Conservation (phyloP, 805 yeast genomes). For the Candida michaelii region DNA sequence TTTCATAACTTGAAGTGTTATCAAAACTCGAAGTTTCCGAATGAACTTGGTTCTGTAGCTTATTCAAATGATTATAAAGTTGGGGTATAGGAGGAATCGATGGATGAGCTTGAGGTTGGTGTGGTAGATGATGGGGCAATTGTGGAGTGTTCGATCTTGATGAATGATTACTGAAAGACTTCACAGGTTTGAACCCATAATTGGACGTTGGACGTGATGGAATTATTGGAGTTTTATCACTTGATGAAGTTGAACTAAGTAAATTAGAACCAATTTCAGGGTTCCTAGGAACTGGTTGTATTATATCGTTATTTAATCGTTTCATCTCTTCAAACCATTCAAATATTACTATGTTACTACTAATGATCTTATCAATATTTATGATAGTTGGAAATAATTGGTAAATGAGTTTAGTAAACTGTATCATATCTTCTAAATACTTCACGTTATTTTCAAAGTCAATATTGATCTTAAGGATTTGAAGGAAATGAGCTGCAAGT, state of each 20-base stretch:
- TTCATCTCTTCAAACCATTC: slow-evolving; percentile 18
- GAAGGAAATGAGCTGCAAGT: slow-evolving; percentile 31
- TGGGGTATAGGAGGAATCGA: slow-evolving; percentile 1
- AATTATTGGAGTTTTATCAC: background rate
- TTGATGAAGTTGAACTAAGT: background rate
- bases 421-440: slow-evolving; percentile 23
- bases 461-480: slow-evolving; percentile 27
- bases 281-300: slow-evolving; percentile 5
- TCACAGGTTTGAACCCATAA: slow-evolving; percentile 2
- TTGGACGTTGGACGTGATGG: background rate
- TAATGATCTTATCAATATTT: slow-evolving; percentile 12
- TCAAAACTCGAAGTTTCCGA: background rate
- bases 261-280: background rate
- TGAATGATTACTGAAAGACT: background rate
- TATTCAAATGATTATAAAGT: slow-evolving; percentile 14
- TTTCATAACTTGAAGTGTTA: slow-evolving; percentile 6
- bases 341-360: slow-evolving; percentile 13
- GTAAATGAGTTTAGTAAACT: slow-evolving; percentile 60
- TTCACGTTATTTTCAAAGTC: slow-evolving; percentile 20
- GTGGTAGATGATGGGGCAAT: background rate
- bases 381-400: slow-evolving; percentile 26
- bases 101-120: slow-evolving; percentile 3
- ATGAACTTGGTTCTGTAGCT: slow-evolving; percentile 9
- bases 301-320: slow-evolving; percentile 4
- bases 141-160: slow-evolving; percentile 5